Evolutionary conservation across 2,329 filamentous ascomycete genomes (phyloP).

Genomic region (Colletotrichum tofieldiae): DNA sequence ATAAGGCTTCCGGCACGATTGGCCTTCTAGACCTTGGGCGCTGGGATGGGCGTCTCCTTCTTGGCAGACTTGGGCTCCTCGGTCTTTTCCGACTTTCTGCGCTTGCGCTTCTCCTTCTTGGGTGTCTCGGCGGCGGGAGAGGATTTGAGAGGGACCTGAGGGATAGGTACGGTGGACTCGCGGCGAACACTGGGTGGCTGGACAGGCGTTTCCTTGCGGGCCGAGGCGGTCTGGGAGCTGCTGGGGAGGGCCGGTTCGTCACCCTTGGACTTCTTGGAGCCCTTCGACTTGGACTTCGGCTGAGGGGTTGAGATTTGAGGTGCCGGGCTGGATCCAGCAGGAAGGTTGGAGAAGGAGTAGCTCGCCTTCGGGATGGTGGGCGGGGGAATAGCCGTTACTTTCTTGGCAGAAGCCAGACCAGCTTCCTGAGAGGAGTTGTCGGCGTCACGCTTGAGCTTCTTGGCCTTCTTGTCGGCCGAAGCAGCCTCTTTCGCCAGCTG

Average conservation of each 20-base stretch:
- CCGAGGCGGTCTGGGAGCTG: constrained; percentile 42
- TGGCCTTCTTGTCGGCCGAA: constrained; percentile 57
- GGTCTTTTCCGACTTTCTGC: constrained; percentile 35
- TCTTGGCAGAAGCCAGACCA: constrained; percentile 46
- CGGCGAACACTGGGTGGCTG: constrained; percentile 31
- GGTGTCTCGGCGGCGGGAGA: constrained; percentile 37
- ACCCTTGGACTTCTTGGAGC: constrained; percentile 51
- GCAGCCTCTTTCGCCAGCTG: constrained; percentile 55
- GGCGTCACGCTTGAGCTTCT: constrained; percentile 53
- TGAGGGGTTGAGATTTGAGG: constrained; percentile 46
- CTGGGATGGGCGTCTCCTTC: constrained; percentile 49
- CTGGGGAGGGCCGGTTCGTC: constrained; percentile 40
- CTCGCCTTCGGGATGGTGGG: constrained; percentile 49
- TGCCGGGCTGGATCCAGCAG: constrained; percentile 45
- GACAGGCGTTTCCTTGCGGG: constrained; percentile 50
- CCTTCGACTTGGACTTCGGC: constrained; percentile 46
- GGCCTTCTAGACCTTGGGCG: constrained; percentile 19
- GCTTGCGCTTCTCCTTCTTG: constrained; percentile 47
- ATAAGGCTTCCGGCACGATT: not conserved
- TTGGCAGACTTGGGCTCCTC: constrained; percentile 16
- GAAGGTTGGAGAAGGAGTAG: constrained; percentile 42
- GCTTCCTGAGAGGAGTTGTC: constrained; percentile 41
- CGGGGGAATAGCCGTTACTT: constrained; percentile 53
- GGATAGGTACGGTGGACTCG: constrained; percentile 33
- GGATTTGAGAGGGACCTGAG: constrained; percentile 7